Evolutionary conservation across 371 early-diverging fungal species (phyloP), one percentile per base, ranked within the genome.

Genomic region (Mycotypha africana): DNA sequence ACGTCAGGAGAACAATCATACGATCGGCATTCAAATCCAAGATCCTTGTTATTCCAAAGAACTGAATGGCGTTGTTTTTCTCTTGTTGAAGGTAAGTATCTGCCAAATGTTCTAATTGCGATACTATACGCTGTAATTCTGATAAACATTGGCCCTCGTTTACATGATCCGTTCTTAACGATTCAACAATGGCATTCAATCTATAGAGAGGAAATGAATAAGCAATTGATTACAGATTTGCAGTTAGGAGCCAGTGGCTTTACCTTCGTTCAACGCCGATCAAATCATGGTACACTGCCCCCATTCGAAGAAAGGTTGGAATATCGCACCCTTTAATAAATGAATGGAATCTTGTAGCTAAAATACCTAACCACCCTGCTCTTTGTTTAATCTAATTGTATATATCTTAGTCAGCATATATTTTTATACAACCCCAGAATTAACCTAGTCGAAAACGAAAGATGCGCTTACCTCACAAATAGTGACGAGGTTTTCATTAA

Each of bases 151-250:
- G 79, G 2, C 56, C 41, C 16, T 86, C 82, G 12, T 78, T 75
- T 44, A 85, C 52, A 37, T 88, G 85, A 48, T 91, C 90, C 26
- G 81, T 79, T 41, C 88, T 84, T 45, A 91, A 46, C 10, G 79
- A 60, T 19, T 86, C 87, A 2, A 91, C 72, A 38, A 89, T 77
- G 2, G 61, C 70, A 55, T 89, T 80, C 42, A 88, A 60, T 39
- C 81, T 73, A 36, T 12, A 17, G 23, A 3, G 0, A 34, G n/a
- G 2, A 19, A 28, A 28, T 8, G 8, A 28, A 28, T 8, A 28
- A 28, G n/a, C n/a, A n/a, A n/a, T n/a, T n/a, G n/a, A n/a, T n/a
- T n/a, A n/a, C n/a, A n/a, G n/a, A n/a, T n/a, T n/a, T n/a, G n/a
- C n/a, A n/a, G n/a, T n/a, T n/a, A n/a, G n/a, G n/a, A n/a, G n/a